Evolutionary conservation across 805 yeast species (phyloP), one percentile per base, ranked within the genome.

Genomic region (Sugiyamaella smithiae): DNA sequence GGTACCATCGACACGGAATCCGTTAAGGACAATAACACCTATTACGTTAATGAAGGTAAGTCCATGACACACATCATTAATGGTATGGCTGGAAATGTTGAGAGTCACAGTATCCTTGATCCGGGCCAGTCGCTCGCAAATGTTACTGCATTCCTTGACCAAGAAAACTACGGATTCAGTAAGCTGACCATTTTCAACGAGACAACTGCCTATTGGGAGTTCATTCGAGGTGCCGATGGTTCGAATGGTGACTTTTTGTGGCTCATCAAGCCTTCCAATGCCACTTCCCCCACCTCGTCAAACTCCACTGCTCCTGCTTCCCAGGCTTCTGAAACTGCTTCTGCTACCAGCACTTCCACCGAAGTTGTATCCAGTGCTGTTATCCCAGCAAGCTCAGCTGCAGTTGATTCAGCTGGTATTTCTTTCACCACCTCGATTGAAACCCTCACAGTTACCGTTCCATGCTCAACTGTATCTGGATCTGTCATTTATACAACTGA

Each of bases 181-280:
- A 50, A 52, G 52, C 28, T 52, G 22, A 57, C 59, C 22, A 58
- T 51, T 40, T 47, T 51, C 45, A 51, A 59, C 52, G 49, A 54
- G 28, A 58, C 63, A 3, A 52, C 60, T 5, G 54, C 61, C 2
- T 61, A 58, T 12, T 55, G 59, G 61, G 58, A 59, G 48, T 58
- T 59, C 36, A 50, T 59, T 24, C 57, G 54, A 40, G 63, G 63
- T 12, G 49, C 50, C 8, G 63, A 53, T 36, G 63, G 63, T 9
- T 9, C 45, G 8, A 25, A 12, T 31, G 52, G 54, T 22, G 54
- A 50, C 28, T 19, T 48, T 35, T 28, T 50, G 2, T 50, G 52
- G 51, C 20, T 50, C 9, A 11, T 44, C n/a, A 48, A 48, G 43
- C 17, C 31, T 19, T n/a, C 24, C 19, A 42, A 29, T 32, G 9